Base-by-base conservation (phyloP, 2,329 filamentous ascomycete genomes). In the Stylonectria norvegica region DNA sequence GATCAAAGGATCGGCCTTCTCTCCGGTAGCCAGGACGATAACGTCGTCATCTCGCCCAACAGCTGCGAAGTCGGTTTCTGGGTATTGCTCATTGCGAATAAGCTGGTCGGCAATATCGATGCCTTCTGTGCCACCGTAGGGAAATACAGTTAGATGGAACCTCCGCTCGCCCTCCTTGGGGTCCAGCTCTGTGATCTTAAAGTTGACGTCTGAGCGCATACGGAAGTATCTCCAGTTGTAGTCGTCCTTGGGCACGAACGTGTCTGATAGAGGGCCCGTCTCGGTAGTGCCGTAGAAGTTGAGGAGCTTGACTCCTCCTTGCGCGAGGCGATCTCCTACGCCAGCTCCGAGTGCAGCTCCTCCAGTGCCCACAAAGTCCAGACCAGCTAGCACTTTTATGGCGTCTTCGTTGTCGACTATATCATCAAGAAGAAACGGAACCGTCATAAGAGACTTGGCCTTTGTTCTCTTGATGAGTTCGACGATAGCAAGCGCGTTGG, bases 211-310 rank as follows among this genome's bases (percentile, higher is more conserved):
- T 2, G 42, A 49, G 6, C 64, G 53, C 0, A 67, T 43, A 7
- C 60, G 44, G 32, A 65, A 49, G 36, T 57, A 65, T 9, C 47
- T 44, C 50, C 51, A 62, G 38, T 64, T 48, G 38, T 67, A 65
- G 30, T 56, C 50, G 6, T 49, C 34, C 5, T 42, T 45, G 1
- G 62, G 62, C 12, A 45, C 36, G 37, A 65, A 65, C 3, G 61
- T 60, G 2, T 57, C 57, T 2, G 63, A 56, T 5, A 67, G 38
- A 1, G 61, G 53, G 2, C 64, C 63, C 2, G 58, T 54, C 40
- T 67, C 64, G 1, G 63, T 67, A 3, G 56, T 54, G 3, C 64
- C 64, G 34, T 60, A 66, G 38, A 62, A 57, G 42, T 64, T 65
- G 18, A 67, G 47, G 2, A 67, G 38, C 27, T 52, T 58, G 14